These are phyloP conservation scores for Aureobasidium zeae DNA, from an alignment of 2,329 filamentous ascomycete species.

Conservation along the genomic window DNA sequence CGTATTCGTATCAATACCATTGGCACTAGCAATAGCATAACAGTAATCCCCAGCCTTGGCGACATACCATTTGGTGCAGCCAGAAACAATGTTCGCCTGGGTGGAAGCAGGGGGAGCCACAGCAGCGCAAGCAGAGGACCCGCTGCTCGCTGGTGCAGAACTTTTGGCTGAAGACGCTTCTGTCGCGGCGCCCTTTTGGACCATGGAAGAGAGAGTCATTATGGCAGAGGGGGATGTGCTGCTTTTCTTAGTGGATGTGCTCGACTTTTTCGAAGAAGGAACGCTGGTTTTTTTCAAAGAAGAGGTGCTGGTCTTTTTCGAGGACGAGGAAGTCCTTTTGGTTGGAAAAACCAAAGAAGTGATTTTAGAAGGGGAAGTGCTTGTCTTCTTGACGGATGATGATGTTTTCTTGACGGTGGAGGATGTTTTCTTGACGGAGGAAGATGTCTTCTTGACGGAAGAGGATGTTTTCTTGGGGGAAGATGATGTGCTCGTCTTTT, in stretches of 20 bases:
- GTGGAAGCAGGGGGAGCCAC: conserved; percentile 21
- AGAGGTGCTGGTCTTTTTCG: neutral
- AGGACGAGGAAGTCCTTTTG: neutral
- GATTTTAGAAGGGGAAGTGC: conserved; percentile 1
- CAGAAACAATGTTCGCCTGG: conserved; percentile 20
- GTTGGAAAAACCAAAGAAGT: too few species aligned
- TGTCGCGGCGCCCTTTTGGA: conserved; percentile 2
- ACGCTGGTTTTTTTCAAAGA: neutral
- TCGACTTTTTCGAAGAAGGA: neutral
- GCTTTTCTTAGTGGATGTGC: neutral
- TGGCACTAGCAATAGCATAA: conserved; percentile 18
- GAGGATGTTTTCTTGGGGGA: conserved; percentile 7
- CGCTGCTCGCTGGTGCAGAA: conserved; percentile 7
- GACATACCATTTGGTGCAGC: conserved; percentile 23
- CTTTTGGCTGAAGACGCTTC: neutral
- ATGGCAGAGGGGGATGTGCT: neutral
- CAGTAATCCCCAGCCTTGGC: conserved; percentile 22
- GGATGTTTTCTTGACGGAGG: conserved; percentile 1
- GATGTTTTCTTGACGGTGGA: conserved; percentile 5
- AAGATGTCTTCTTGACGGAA: conserved; percentile 13
- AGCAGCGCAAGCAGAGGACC: conserved; percentile 12
- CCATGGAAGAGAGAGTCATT: neutral
- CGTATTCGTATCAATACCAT: conserved; percentile 18
- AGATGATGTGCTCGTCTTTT: neutral
- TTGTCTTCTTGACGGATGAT: neutral